These are phyloP conservation scores for Epichloe bromicola DNA, from an alignment of 2,329 filamentous ascomycete species.

Conservation along the genomic window DNA sequence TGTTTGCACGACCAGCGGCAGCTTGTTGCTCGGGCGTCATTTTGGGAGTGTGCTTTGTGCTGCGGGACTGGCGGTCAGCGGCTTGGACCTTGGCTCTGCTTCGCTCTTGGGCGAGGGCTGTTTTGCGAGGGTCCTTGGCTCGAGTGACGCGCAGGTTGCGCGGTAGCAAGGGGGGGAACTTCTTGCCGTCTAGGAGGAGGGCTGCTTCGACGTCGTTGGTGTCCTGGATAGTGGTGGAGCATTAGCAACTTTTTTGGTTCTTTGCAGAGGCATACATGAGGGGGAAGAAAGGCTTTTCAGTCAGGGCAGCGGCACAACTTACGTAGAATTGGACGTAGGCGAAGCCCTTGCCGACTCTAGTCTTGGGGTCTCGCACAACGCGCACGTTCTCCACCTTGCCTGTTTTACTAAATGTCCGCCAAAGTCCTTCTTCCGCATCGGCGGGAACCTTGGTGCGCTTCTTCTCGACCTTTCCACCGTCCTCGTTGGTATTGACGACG, in stretches of 20 bases:
- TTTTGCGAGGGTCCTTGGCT: conserved; percentile 62
- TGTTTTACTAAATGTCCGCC: conserved; percentile 61
- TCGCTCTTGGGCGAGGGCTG: conserved; percentile 31
- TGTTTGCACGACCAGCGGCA: conserved; percentile 57
- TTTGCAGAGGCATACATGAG: neutral
- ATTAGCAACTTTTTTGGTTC: neutral
- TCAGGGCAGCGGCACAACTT: conserved; percentile 14
- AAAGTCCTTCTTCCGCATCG: conserved; percentile 87
- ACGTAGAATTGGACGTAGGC: conserved; percentile 93
- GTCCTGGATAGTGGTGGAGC: conserved; percentile 35
- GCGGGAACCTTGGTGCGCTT: conserved; percentile 63
- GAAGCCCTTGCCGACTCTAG: conserved; percentile 89
- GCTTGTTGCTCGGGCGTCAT: conserved; percentile 56
- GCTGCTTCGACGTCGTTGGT: conserved; percentile 83
- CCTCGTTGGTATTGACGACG: conserved; percentile 49
- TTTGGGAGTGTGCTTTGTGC: conserved; percentile 54
- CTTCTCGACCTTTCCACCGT: conserved; percentile 54
- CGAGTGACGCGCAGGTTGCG: conserved; percentile 74
- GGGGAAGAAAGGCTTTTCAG: neutral
- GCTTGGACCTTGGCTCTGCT: conserved; percentile 19
- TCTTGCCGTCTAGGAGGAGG: conserved; percentile 76
- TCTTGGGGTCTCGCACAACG: conserved; percentile 78
- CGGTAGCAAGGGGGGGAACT: conserved; percentile 92
- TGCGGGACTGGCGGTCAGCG: conserved; percentile 25
- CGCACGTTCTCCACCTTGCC: conserved; percentile 88